Evolutionary conservation across 1,284 basidiomycete genomes (phyloP).

Genomic region (Leccinum fallax): DNA sequence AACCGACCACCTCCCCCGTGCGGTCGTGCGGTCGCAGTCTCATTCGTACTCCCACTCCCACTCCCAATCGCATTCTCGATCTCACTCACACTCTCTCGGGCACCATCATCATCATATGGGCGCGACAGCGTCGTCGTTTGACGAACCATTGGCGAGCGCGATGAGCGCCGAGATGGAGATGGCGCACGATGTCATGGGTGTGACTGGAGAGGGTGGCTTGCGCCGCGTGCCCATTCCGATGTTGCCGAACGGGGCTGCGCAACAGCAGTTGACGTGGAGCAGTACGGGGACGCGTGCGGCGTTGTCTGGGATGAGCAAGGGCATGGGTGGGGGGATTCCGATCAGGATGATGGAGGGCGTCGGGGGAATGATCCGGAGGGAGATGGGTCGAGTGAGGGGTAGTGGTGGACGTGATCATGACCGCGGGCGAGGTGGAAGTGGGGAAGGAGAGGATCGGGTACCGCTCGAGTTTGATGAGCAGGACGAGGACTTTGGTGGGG

Average conservation of each 20-base stretch:
- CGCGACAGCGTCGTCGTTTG: slow-evolving; percentile 59
- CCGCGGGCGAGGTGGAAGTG: neutral
- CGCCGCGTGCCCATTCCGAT: slow-evolving; percentile 60
- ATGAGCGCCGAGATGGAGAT: slow-evolving; percentile 68
- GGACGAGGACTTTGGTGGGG: slow-evolving; percentile 58
- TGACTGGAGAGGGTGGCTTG: slow-evolving; percentile 13
- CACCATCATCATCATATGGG: neutral
- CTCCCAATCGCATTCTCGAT: slow-evolving; percentile 9
- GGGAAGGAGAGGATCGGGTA: slow-evolving; percentile 33
- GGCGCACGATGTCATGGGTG: slow-evolving; percentile 49
- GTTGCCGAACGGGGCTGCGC: slow-evolving; percentile 60
- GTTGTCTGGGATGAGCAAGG: slow-evolving; percentile 20
- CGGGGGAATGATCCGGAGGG: slow-evolving; percentile 58
- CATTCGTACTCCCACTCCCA: slow-evolving; percentile 10
- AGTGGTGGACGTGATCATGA: neutral
- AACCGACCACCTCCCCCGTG: slow-evolving; percentile 31
- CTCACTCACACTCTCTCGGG: neutral
- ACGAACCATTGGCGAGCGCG: slow-evolving; percentile 76
- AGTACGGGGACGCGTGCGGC: slow-evolving; percentile 19
- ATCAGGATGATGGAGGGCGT: slow-evolving; percentile 62
- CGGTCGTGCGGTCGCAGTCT: neutral
- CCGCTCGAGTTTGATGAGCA: slow-evolving; percentile 74
- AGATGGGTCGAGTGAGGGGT: slow-evolving; percentile 49
- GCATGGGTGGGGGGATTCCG: slow-evolving; percentile 43
- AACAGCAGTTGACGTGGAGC: slow-evolving; percentile 23